Percentiles rank a stretch among this genome's conserved stretches.
Conservation (phyloP, 306 rosid genomes). For the Citrullus amarus region DNA sequence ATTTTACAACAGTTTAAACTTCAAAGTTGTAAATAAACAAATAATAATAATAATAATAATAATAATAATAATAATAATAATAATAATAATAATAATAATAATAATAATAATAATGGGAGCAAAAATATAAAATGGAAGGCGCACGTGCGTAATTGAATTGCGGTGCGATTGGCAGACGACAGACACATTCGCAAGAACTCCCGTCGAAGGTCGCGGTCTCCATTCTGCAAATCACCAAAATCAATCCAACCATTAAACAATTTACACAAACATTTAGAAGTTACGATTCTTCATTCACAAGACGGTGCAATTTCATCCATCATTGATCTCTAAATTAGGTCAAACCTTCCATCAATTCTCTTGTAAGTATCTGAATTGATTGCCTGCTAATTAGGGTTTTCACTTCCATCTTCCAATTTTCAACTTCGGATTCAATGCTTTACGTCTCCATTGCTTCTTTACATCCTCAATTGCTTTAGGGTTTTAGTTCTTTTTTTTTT, state of each 20-base stretch:
- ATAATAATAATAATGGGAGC: too few relatives aligned
- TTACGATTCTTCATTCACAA: neutral
- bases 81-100: too few relatives aligned
- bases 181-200: neutral
- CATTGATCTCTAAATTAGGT: neutral
- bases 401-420: slow-evolving; percentile 9
- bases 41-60: too few relatives aligned
- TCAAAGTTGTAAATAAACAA: neutral
- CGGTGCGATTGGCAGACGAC: neutral
- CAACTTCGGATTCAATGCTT: neutral
- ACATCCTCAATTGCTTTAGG: neutral
- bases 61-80: too few relatives aligned
- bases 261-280: neutral
- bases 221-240: neutral
- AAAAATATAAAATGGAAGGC: neutral
- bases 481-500: neutral
- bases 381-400: slow-evolving; percentile 5
- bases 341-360: neutral
- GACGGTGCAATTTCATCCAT: neutral
- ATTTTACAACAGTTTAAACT: too few relatives aligned
- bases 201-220: slow-evolving; percentile 9
- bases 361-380: slow-evolving; percentile 1
- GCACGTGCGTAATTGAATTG: slow-evolving; percentile 4
- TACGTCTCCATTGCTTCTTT: neutral
- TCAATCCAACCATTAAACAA: neutral